phyloP scores from a whole-genome alignment of 352 stramenopile species.

The Phytopythium litorale region DNA sequence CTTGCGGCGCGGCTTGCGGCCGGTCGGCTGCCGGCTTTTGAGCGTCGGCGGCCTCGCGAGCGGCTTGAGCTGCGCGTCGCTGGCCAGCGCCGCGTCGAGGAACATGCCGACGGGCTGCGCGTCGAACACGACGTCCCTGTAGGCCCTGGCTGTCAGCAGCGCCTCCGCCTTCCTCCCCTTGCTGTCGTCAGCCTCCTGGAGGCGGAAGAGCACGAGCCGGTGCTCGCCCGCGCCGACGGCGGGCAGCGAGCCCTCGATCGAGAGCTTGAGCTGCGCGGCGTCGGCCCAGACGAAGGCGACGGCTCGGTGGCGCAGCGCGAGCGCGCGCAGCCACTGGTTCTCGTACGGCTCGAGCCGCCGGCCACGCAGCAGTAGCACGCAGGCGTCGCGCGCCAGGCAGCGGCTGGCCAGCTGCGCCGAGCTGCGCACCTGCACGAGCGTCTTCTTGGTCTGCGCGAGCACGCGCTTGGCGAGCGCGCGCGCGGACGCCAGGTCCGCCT shows the following conservation, averaged over 20 bases:
- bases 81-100: conserved; percentile 31
- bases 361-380: conserved; percentile 63
- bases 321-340: conserved; percentile 62
- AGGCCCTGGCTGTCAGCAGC: conserved; percentile 50
- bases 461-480: conserved; percentile 61
- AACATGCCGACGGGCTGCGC: conserved; percentile 52
- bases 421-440: conserved; percentile 49
- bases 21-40: conserved; percentile 5
- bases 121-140: conserved; percentile 56
- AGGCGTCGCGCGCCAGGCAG: conserved; percentile 58
- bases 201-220: conserved; percentile 67
- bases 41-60: conserved; percentile 55
- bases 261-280: conserved; percentile 56
- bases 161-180: conserved; percentile 11
- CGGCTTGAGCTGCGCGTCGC: conserved; percentile 31
- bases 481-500: conserved; percentile 57
- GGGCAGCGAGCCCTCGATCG: conserved; percentile 59
- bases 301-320: conserved; percentile 54
- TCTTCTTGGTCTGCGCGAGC: conserved; percentile 40
- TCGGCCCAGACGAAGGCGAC: conserved; percentile 75
- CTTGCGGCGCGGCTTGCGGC: background rate
- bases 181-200: conserved; percentile 19
- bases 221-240: conserved; percentile 38
- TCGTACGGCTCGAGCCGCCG: conserved; percentile 57
- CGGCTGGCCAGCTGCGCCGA: conserved; percentile 59